Conservation (phyloP, 2,329 filamentous ascomycete species). For the Cordyceps cicadae region DNA sequence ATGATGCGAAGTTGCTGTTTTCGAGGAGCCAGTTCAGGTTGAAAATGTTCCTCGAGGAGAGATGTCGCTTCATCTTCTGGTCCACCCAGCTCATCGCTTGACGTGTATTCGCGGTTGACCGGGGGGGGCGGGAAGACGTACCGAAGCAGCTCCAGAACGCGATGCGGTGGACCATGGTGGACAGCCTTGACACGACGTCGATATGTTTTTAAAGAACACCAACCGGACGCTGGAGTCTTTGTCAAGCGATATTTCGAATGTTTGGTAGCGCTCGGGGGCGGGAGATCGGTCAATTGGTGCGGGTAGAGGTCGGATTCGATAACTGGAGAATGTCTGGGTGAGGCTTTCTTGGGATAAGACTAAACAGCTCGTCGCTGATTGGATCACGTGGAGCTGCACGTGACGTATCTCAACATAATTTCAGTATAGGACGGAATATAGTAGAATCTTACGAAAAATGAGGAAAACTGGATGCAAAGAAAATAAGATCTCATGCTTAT, state of each 20-base stretch:
- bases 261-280: not conserved
- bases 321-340: not conserved
- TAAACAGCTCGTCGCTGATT: slow-evolving; percentile 14
- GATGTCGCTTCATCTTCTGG: not conserved
- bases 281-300: not conserved
- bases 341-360: slow-evolving; percentile 5
- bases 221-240: not conserved
- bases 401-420: not conserved
- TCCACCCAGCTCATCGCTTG: not conserved
- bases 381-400: slow-evolving; percentile 19
- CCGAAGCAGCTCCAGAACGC: slow-evolving; percentile 89
- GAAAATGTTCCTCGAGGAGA: not conserved
- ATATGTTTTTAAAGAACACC: not conserved
- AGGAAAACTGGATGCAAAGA: not conserved
- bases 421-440: not conserved
- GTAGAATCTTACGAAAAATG: not conserved
- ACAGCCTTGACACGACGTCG: slow-evolving; percentile 6
- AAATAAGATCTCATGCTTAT: not conserved
- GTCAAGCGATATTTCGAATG: not conserved
- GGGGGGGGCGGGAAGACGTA: slow-evolving; percentile 37
- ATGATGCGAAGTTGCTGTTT: not conserved
- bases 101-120: not conserved
- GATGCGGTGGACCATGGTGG: slow-evolving; percentile 54
- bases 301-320: not conserved
- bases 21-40: not conserved